Conservation (phyloP, 345 rosid genomes). For the Camelina hispida region DNA sequence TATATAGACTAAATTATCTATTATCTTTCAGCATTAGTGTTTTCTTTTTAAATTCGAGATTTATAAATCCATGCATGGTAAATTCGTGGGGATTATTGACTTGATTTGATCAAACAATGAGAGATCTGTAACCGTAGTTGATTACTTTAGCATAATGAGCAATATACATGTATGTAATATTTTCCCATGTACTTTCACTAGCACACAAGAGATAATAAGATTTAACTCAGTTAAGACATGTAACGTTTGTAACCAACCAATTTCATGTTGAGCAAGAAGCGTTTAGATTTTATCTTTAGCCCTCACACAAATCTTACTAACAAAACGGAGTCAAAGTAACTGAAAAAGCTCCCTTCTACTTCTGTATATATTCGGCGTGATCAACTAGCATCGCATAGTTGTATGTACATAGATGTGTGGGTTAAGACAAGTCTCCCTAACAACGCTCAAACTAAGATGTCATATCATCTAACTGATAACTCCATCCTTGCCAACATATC, state of each 20-base stretch:
- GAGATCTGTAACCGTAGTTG: neutral
- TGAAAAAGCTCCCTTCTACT: neutral
- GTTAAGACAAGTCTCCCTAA: neutral
- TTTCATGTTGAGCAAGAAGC: neutral
- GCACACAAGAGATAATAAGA: neutral
- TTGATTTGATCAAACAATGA: neutral
- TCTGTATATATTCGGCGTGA: neutral
- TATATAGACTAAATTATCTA: neutral
- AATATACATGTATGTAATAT: neutral
- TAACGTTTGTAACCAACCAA: neutral
- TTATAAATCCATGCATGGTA: neutral
- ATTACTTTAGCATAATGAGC: neutral
- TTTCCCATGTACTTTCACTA: too few relatives aligned
- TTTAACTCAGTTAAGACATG: neutral
- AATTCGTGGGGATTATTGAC: neutral
- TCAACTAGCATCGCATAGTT: neutral
- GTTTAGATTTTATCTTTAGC: neutral
- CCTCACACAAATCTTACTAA: neutral
- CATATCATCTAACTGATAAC: neutral
- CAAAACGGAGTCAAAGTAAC: neutral
- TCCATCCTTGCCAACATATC: too few relatives aligned
- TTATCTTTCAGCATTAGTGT: neutral
- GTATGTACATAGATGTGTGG: neutral
- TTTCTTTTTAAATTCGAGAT: neutral
- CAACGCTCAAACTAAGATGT: neutral